A percentile compares a stretch with the other conserved stretches of the same genome.
These are phyloP conservation scores for Kluyveromyces starmeri DNA, from an alignment of 805 yeast genomes.

Conservation along the genomic window DNA sequence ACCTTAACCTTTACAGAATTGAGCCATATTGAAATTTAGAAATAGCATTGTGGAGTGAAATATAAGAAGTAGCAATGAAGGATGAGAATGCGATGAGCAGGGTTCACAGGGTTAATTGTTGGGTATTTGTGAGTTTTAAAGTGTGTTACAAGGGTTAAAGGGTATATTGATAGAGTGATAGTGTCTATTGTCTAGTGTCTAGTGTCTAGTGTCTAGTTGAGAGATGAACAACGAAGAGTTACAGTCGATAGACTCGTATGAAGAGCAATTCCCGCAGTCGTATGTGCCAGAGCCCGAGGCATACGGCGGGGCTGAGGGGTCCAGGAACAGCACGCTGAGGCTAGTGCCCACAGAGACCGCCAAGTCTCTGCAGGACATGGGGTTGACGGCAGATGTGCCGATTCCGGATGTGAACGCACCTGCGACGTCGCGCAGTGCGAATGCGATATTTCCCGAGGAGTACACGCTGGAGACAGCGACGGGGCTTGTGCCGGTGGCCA, in stretches of 20 bases:
- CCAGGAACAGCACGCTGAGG: constrained; percentile 7
- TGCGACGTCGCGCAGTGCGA: constrained; percentile 34
- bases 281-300: constrained; percentile 9
- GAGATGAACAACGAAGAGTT: constrained; percentile 7
- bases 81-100: no score
- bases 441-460: constrained; percentile 86
- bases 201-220: not conserved
- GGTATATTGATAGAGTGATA: no score
- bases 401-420: constrained; percentile 51
- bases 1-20: no score
- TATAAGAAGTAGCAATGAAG: no score
- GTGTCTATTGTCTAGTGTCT: no score
- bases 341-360: constrained; percentile 54
- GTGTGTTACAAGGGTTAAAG: no score
- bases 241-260: constrained; percentile 16
- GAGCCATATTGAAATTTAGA: no score
- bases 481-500: constrained; percentile 75
- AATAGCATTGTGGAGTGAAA: no score
- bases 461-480: constrained; percentile 81
- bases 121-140: no score
- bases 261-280: constrained; percentile 11
- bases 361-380: constrained; percentile 55
- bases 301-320: constrained; percentile 2
- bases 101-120: no score
- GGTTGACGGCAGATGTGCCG: constrained; percentile 47